Base-by-base conservation (phyloP, 257 asterid species). In the Solanum lycopersicoides region DNA sequence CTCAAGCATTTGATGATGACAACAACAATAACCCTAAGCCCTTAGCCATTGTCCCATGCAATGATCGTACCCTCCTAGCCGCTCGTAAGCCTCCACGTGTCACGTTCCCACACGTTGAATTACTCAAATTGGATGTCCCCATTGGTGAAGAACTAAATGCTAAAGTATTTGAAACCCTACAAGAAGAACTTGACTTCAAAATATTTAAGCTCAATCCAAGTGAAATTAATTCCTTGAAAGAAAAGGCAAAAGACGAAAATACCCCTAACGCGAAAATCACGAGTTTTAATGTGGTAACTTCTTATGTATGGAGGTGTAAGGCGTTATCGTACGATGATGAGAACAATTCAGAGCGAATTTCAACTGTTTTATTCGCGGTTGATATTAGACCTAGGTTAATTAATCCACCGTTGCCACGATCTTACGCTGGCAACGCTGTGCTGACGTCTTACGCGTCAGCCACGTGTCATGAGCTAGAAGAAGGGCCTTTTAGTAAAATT, bases 271-370 rank as follows among this genome's bases (percentile, higher is more conserved):
- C 90, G 18, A 28, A 44, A 4, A 88, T 92, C 83, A 92, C 98
- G 6, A 92, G 98, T 60, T 96, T 96, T 90, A 96, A 94, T 82
- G 98, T 87, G 20, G 89, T 96, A 60, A 89, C 98, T 20, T 94
- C 99, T 25, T 95, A 90, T 39, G 88, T 96, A 8, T 96, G 98
- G 98, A 91, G 96, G 37, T 94, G 98, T 94, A 96, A 96, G 88
- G 98, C 98, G 32, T 90, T 93, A 9, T 96, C 98, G 0, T 77
- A 13, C 20, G 82, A 56, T 50, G 73, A 2, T 2, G 89, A 34
- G 21, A 63, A 60, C 69, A 83, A 76, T n/a, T 42, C 82, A 3
- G 93, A 92, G 0, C 83, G 97, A 1, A 28, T 82, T 12, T 96
- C 96, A 6, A 91, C 92, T 7, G 93, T 96, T 16, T 91, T 96